Base-by-base conservation (phyloP, 2,329 filamentous ascomycete genomes). In the Chalaropsis ovoidea region DNA sequence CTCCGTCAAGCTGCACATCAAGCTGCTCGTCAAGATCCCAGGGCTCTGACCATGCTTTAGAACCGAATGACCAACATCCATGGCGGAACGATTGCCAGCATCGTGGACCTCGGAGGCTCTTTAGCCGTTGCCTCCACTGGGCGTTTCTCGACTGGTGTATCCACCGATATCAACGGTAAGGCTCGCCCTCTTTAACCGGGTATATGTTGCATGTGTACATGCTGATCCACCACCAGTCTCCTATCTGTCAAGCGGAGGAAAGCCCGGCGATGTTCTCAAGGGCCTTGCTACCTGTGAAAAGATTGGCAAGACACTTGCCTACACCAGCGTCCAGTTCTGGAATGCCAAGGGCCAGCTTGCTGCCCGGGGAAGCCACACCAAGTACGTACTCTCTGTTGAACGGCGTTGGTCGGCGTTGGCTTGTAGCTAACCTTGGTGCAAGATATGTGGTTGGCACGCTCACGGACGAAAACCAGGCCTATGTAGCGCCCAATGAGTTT, bases 61-160 rank as follows among this genome's bases (percentile, higher is more conserved):
- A 93, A 93, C 72, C 85, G 89, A 0, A 78, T 93, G 0, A 82
- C 85, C 64, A 91, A 87, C 43, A 80, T 92, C 35, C 89, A 93
- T 71, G 89, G 89, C 19, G 89, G 89, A 3, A 89, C 88, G 0
- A 85, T 93, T 35, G 89, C 89, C 2, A 88, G 85, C 72, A 86
- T 92, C 76, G 86, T 87, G 35, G 85, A 87, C 68, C 76, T 87
- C 0, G 84, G 84, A 11, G 84, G 84, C 15, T 87, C 84, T 0
- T 77, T 87, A 2, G 85, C 84, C 10, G 83, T 87, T 2, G 84
- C 84, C 0, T 86, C 85, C 0, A 84, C 80, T 68, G 84, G 84
- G 0, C 75, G 84, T 0, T 86, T 82, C 70, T 78, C 80, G 19
- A 87, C 84, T 0, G 84, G 84, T 11, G 84, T 87, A 2, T 84